Evolutionary conservation across 2,329 filamentous ascomycete species (phyloP).

Genomic region (Fusarium circinatum): DNA sequence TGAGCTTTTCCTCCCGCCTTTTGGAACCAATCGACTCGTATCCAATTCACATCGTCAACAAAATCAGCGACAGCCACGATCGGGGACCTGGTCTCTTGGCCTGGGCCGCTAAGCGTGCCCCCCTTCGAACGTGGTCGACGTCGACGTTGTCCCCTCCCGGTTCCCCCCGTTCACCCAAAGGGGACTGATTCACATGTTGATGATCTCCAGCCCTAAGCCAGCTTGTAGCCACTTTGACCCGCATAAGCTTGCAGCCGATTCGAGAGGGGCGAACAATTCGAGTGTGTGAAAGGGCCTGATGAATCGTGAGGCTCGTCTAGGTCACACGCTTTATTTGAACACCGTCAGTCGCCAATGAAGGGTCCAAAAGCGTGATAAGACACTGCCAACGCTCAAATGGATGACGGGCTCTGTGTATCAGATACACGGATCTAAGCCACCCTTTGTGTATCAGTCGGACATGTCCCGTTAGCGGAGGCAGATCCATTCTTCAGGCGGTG

Average conservation of each 20-base stretch:
- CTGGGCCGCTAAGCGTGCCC: constrained; percentile 14
- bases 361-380: neutral
- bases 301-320: constrained; percentile 8
- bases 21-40: constrained; percentile 27
- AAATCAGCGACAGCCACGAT: constrained; percentile 22
- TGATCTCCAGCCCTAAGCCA: constrained; percentile 44
- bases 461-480: constrained; percentile 26
- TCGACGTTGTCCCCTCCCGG: constrained; percentile 35
- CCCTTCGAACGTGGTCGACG: constrained; percentile 22
- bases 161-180: constrained; percentile 32
- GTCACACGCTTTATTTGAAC: constrained; percentile 9
- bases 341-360: neutral
- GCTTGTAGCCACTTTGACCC: constrained; percentile 33
- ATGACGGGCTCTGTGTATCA: neutral
- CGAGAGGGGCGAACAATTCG: constrained; percentile 13
- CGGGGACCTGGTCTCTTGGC: constrained; percentile 8
- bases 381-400: neutral
- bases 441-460: constrained; percentile 9
- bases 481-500: constrained; percentile 39
- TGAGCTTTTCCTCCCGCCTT: constrained; percentile 19
- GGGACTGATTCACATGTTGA: constrained; percentile 43
- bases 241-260: constrained; percentile 34
- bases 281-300: neutral
- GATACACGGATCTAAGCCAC: neutral
- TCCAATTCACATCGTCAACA: constrained; percentile 37